Conservation (phyloP, 768 basidiomycete genomes). For the Cystobasidium tubakii region DNA sequence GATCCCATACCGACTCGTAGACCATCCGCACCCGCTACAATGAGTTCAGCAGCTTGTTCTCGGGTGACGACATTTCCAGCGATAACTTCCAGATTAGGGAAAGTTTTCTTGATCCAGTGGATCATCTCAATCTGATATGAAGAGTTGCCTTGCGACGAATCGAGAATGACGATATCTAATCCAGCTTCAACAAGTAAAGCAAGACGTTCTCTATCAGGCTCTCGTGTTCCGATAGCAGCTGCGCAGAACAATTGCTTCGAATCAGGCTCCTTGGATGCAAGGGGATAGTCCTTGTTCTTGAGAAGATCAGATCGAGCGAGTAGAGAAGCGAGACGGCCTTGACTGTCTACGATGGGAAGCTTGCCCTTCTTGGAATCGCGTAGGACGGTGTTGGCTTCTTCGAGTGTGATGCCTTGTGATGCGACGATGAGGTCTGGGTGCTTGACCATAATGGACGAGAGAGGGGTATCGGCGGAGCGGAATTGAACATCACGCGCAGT, state of each 20-base stretch:
- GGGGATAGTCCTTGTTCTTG: conserved; percentile 93
- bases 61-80: conserved; percentile 97
- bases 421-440: conserved; percentile 73
- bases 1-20: conserved; percentile 95
- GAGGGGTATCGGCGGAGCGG: conserved; percentile 60
- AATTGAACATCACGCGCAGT: conserved; percentile 96
- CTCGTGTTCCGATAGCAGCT: conserved; percentile 89
- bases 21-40: conserved; percentile 90
- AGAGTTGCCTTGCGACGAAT: conserved; percentile 96
- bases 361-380: conserved; percentile 97
- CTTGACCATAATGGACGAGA: conserved; percentile 76
- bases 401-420: conserved; percentile 75
- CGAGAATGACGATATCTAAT: conserved; percentile 86
- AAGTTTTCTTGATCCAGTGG: conserved; percentile 78
- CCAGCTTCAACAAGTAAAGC: conserved; percentile 83
- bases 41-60: conserved; percentile 89
- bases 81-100: conserved; percentile 81
- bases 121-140: conserved; percentile 91
- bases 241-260: conserved; percentile 95
- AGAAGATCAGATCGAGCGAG: conserved; percentile 93
- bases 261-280: conserved; percentile 81
- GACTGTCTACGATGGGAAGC: conserved; percentile 70
- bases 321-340: conserved; percentile 68
- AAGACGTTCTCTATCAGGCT: conserved; percentile 77
- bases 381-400: conserved; percentile 86